These are phyloP conservation scores for Cercospora sojina DNA, from an alignment of 2,329 filamentous ascomycete genomes.

Conservation along the genomic window DNA sequence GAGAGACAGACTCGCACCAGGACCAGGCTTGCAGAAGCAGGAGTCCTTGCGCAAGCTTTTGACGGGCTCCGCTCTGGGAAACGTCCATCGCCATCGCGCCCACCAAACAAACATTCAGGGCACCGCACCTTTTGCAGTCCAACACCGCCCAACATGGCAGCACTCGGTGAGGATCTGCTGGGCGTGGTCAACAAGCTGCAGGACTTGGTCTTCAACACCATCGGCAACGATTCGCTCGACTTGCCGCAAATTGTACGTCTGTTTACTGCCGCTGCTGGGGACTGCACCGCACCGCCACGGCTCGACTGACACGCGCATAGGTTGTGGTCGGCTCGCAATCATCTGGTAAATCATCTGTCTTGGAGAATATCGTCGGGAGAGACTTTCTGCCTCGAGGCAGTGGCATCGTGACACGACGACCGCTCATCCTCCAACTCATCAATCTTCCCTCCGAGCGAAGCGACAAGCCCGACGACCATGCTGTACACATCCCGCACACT, in stretches of 20 bases:
- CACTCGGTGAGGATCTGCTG: conserved; percentile 92
- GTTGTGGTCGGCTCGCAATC: conserved; percentile 98
- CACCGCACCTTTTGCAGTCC: conserved; percentile 2
- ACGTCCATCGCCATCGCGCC: conserved; percentile 4
- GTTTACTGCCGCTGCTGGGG: conserved; percentile 17
- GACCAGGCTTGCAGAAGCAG: not conserved
- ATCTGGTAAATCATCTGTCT: conserved; percentile 94
- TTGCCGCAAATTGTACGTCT: conserved; percentile 89
- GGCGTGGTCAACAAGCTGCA: conserved; percentile 97
- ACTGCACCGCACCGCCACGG: not conserved
- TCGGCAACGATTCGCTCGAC: conserved; percentile 96
- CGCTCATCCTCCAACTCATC: conserved; percentile 96
- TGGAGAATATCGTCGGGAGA: conserved; percentile 97
- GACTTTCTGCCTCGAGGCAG: conserved; percentile 96
- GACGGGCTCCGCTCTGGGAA: conserved; percentile 2
- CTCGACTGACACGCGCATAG: conserved; percentile 50
- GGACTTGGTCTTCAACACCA: conserved; percentile 98
- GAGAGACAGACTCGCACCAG: conserved; percentile 3
- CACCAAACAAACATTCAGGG: conserved; percentile 7
- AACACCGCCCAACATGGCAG: conserved; percentile 63
- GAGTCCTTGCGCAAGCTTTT: conserved; percentile 7
- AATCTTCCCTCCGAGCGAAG: conserved; percentile 77
- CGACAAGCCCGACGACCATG: conserved; percentile 66
- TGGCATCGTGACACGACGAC: conserved; percentile 91
- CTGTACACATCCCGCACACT: conserved; percentile 69